These are phyloP conservation scores for Tuber melanosporum DNA, from an alignment of 495 filamentous ascomycete species.

Conservation along the genomic window DNA sequence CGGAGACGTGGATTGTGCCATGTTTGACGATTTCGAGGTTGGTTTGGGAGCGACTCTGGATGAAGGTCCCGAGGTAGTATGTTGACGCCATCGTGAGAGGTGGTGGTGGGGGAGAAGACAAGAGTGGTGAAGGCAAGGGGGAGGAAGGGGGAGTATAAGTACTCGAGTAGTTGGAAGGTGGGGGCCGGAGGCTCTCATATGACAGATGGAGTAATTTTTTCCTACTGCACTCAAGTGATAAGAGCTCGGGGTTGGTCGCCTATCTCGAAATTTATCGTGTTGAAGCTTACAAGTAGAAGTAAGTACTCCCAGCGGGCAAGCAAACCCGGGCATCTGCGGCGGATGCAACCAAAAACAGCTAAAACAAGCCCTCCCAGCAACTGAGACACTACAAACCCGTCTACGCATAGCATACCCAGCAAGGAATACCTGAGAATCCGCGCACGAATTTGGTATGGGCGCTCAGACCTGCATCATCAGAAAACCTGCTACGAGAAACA, in stretches of 20 bases:
- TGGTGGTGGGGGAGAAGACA: not conserved
- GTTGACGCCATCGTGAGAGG: constrained; percentile 6
- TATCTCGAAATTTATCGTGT: not conserved
- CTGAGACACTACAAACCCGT: too few species aligned
- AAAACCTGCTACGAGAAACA: too few species aligned
- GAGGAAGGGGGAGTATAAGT: too few species aligned
- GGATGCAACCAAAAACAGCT: too few species aligned
- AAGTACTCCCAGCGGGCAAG: too few species aligned
- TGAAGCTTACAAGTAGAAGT: not conserved
- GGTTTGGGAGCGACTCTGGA: constrained; percentile 24
- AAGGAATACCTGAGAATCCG: too few species aligned
- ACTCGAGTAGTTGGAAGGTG: not conserved
- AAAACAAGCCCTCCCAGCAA: too few species aligned
- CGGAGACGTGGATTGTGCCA: constrained; percentile 28
- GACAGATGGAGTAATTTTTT: not conserved
- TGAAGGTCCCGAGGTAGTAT: constrained; percentile 38
- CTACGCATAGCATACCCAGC: too few species aligned
- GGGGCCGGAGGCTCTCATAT: not conserved
- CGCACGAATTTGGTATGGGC: too few species aligned
- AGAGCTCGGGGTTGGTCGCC: not conserved
- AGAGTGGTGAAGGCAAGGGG: not conserved
- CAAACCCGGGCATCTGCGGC: too few species aligned
- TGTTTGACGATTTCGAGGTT: constrained; percentile 21
- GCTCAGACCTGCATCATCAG: too few species aligned
- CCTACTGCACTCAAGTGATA: too few species aligned